These are phyloP conservation scores for Suillus hirtellus DNA, from an alignment of 768 basidiomycete species.

Conservation along the genomic window DNA sequence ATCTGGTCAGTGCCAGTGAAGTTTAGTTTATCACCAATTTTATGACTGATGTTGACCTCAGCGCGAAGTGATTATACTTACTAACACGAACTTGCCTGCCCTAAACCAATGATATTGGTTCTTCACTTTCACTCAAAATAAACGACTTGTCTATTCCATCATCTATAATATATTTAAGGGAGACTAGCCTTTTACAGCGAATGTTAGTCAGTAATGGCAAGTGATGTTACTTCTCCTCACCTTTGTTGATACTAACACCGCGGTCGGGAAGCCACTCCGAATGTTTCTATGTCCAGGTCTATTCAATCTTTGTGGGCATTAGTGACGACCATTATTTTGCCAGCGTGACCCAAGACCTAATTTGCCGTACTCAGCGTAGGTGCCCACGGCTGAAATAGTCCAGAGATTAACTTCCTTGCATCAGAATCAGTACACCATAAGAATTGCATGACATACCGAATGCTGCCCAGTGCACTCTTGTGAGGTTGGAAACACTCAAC, in stretches of 20 bases:
- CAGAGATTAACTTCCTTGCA: neutral
- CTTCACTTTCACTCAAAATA: too few species aligned
- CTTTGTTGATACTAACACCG: neutral
- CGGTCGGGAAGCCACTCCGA: neutral
- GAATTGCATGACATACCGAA: too few species aligned
- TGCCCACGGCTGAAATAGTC: neutral
- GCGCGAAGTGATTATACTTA: too few species aligned
- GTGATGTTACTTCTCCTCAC: neutral
- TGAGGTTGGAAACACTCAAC: too few species aligned
- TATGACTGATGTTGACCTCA: neutral
- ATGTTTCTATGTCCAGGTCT: neutral
- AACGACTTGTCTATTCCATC: too few species aligned
- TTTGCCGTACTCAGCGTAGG: too few species aligned
- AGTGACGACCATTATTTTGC: neutral
- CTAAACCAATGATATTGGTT: neutral
- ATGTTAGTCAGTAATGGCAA: neutral
- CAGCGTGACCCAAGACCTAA: too few species aligned
- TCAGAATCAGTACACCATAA: too few species aligned
- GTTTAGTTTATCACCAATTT: too few species aligned
- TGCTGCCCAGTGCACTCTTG: too few species aligned
- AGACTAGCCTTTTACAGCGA: neutral
- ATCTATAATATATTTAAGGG: too few species aligned
- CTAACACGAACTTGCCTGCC: neutral
- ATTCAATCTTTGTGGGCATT: neutral
- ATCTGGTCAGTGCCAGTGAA: neutral